Base-by-base conservation (phyloP, 345 rosid genomes). In the Rhizophora apiculata region DNA sequence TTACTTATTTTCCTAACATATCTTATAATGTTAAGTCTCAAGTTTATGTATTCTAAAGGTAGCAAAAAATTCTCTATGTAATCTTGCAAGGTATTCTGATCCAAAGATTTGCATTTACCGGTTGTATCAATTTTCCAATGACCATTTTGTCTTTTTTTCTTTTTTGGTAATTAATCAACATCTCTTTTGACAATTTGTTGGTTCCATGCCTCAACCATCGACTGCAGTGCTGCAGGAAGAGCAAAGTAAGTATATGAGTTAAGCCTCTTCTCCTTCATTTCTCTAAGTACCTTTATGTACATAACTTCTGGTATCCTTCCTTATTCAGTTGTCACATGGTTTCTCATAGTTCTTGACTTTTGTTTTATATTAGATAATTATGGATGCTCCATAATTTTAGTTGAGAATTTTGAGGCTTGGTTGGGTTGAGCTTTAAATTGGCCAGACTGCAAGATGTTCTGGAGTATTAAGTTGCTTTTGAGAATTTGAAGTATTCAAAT, bases 201-300 rank as follows among this genome's bases (percentile, higher is more conserved):
- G 64, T 72, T 78, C 80, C 84, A 81, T 88, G 84, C 76, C 67
- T 56, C 43, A 60, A 65, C 22, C 62, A 32, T 76, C 85, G 71
- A 51, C 76, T 74, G 81, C 96, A 95, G 99, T 87, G 72, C 89
- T 95, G 83, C 96, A 94, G 1, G 88, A 88, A 82, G 99, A 95
- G 72, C 80, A 76, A 84, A 90, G 99, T 95, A 87, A 88, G 99
- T 76, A 67, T 64, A 51, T 56, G 63, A 63, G 65, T 64, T 52
- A 48, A 37, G 21, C 63, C 39, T 64, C 67, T 46, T 43, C 21
- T 19, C 72, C 27, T 22, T 51, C 64, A 16, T 29, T 29, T 60
- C n/a, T 30, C 37, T 34, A 9, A 3, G 2, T 8, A 15, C 9
- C 11, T 61, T 8, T 61, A 8, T 13, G 16, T 43, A 43, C 49